Evolutionary conservation across 129 eudicot species (phyloP).

Genomic region (Solidago caesia): DNA sequence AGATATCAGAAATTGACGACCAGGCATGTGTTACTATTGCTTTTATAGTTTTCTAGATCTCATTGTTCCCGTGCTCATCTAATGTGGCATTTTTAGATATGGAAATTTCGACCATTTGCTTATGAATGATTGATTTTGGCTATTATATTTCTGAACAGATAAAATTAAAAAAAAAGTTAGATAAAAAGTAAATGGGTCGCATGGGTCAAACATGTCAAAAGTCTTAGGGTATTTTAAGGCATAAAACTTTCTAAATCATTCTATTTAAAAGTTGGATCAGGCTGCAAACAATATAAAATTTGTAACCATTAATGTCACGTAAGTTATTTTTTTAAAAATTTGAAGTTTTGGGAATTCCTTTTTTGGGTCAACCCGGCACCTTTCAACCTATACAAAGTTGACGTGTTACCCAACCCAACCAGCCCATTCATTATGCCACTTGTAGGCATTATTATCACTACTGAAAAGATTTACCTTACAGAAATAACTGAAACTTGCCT

Average conservation of each 20-base stretch:
- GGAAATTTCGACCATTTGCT: conserved; percentile 6
- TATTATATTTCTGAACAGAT: background rate
- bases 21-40: conserved; percentile 48
- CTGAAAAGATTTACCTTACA: background rate
- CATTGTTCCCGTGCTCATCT: background rate
- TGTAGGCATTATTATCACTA: conserved; percentile 2
- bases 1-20: conserved; percentile 87
- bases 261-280: background rate
- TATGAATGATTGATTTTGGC: background rate
- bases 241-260: background rate
- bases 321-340: background rate
- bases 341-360: background rate
- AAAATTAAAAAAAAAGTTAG: background rate
- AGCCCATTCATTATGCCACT: background rate
- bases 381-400: background rate
- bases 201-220: background rate
- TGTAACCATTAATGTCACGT: background rate
- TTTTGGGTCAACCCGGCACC: background rate
- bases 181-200: conserved; percentile 10
- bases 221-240: conserved; percentile 5
- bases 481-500: conserved; percentile 5
- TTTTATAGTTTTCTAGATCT: background rate
- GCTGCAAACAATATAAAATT: conserved; percentile 2
- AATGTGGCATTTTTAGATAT: conserved; percentile 12
- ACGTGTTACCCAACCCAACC: background rate